Base-by-base conservation (phyloP, 768 basidiomycete genomes). In the Suillus ampliporus region DNA sequence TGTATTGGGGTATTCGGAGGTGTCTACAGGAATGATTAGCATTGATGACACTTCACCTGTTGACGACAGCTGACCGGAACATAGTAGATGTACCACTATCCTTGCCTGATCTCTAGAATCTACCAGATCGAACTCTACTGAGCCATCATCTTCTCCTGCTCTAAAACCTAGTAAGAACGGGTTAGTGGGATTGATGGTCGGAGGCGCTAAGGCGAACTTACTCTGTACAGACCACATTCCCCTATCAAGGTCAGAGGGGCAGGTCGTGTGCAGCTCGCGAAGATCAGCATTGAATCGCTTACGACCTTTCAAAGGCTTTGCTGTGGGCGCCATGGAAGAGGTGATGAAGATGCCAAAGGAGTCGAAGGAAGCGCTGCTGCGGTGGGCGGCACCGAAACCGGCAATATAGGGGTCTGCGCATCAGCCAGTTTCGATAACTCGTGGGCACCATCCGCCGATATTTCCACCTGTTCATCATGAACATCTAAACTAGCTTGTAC, bases 141-240 rank as follows among this genome's bases (percentile, higher is more conserved):
- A 79, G 17, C 87, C 87, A 65, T 89, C 88, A 56, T 89, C 88
- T 31, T 89, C 88, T 31, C 87, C 87, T 28, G 79, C 50, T 34
- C 75, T 71, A n/a, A 88, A 69, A 57, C 73, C 88, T 90, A n/a
- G n/a, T n/a, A 68, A 14, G 9, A 58, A 17, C 19, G 52, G n/a
- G 3, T 54, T 38, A 23, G 23, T 26, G 31, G 53, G 47, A 31
- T 35, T 34, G 14, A 43, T 8, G 17, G 47, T 21, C 47, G 44
- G 19, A 41, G 23, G 21, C 19, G 10, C 21, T 31, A 26, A n/a
- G 38, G n/a, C 6, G 40, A 11, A 74, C 80, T 46, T 64, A 86
- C 87, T 75, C 59, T 75, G 76, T 34, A 87, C 61, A 40, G 69
- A 69, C 61, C 85, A 69, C 5, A 78, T 79, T 47, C 78, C 72